Evolutionary conservation across 2,329 filamentous ascomycete species (phyloP), one percentile per base, ranked within the genome.

Genomic region (Exserohilum turcica): DNA sequence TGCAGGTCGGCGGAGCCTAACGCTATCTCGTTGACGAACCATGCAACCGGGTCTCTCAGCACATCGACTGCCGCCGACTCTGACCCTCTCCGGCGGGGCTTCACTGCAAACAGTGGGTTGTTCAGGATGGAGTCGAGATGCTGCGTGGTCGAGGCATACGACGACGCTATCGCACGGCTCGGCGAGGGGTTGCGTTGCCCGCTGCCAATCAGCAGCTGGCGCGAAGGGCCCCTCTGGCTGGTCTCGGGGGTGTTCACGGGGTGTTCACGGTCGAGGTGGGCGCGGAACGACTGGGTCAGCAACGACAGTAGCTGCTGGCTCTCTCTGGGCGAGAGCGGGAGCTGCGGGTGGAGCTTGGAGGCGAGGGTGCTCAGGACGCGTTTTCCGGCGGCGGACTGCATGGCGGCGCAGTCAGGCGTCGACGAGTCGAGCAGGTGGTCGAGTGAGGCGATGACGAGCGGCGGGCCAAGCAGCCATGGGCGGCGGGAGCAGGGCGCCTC

Each of bases 271-370:
- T 88, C 85, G 36, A 89, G 79, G 53, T 87, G 84, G 43, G 80
- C 77, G 60, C 84, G 80, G 69, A 89, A 89, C 10, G 85, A 87
- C 35, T 78, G 80, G 18, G 84, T 87, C 58, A 89, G 79, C 16
- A 85, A 77, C 47, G 77, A 79, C 35, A 88, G 79, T 6, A 89
- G 76, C 61, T 84, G 80, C 56, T 83, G 77, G 13, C 82, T 85
- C 64, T 88, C 83, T 52, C 79, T 79, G 4, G 79, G 76, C 21
- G 79, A 83, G 13, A 86, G 76, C 19, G 85, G 80, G 3, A 81
- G 63, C 56, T 77, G 78, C 0, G 76, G 77, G 57, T 82, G 79
- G 35, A 88, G 78, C 66, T 82, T 85, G 21, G 79, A 77, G 9
- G 78, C 74, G 67, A 84, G 77, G 18, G 79, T 56, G 51, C 62